Evolutionary conservation across 2,329 filamentous ascomycete genomes (phyloP), one percentile per base, ranked within the genome.

Genomic region (Elsinoe batatas): DNA sequence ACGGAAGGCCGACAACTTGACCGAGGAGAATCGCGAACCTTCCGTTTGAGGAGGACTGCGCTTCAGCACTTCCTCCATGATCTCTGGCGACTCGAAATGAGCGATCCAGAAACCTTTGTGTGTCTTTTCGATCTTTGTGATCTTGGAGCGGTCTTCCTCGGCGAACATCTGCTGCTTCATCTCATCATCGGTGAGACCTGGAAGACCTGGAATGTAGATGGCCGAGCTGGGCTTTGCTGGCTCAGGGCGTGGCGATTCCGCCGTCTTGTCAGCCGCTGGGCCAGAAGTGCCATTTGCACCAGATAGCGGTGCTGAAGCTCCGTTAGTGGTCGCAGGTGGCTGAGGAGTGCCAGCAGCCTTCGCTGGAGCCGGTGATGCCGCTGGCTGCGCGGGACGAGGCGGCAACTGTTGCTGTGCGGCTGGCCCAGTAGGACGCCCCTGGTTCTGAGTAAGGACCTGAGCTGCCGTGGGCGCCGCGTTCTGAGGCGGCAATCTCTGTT

Each of bases 71-170:
- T 79, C 81, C 64, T 91, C 87, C 65, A 91, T 88, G 50, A 95
- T 88, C 62, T 94, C 86, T 2, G 76, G 67, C 2, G 79, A 87
- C 67, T 85, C 82, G 74, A 97, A 97, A 61, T 91, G 85, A 22
- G 88, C 89, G 50, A 95, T 88, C 73, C 85, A 91, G 74, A 89
- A 89, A 59, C 83, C 82, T 65, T 82, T 82, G 76, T 83, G 88
- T 75, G 83, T 87, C 72, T 88, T 91, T 65, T 77, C 75, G 56
- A 81, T 71, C 64, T 75, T 76, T 55, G 81, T 71, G 61, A 96
- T 88, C 74, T 94, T 96, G 32, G 80, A 68, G 67, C 82, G 84
- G 67, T 96, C 89, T 64, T 95, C 88, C 11, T 93, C 84, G 1
- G 82, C 77, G 67, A 98, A 91, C 20, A 95, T 77, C 40, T 65